Evolutionary conservation across 177 flowering plant genomes (phyloP).

Genomic region (Vitis hybrid): DNA sequence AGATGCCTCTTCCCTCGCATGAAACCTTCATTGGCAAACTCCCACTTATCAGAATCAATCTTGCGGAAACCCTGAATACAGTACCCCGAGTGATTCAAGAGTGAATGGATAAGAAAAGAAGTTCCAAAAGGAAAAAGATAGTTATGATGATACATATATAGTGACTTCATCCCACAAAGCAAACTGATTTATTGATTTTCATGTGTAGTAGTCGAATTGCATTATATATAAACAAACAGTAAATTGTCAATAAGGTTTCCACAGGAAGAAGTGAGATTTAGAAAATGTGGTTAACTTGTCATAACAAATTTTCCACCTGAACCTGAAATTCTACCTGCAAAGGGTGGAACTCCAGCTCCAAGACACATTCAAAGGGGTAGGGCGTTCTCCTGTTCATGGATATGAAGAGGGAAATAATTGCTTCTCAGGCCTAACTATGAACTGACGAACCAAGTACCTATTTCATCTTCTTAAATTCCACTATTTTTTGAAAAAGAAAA

Average conservation of each 20-base stretch:
- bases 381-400: not conserved
- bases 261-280: not conserved
- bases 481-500: no score
- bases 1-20: slow-evolving; percentile 64
- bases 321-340: slow-evolving; percentile 39
- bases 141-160: not conserved
- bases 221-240: slow-evolving; percentile 2
- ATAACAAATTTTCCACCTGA: slow-evolving; percentile 2
- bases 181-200: slow-evolving; percentile 1
- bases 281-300: not conserved
- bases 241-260: not conserved
- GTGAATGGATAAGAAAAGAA: slow-evolving; percentile 14
- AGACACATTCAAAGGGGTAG: slow-evolving; percentile 5
- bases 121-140: slow-evolving; percentile 4
- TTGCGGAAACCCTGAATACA: slow-evolving; percentile 88
- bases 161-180: not conserved
- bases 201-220: slow-evolving; percentile 7
- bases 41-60: slow-evolving; percentile 81
- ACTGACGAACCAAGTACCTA: slow-evolving; percentile 2
- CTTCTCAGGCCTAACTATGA: not conserved
- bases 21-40: slow-evolving; percentile 80
- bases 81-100: slow-evolving; percentile 14
- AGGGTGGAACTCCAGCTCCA: slow-evolving; percentile 23
- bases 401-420: slow-evolving; percentile 1
- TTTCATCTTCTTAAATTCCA: slow-evolving; percentile 3